These are phyloP conservation scores for Pseudogymnoascus sp. DNA, from an alignment of 2,329 filamentous ascomycete genomes.

Conservation along the genomic window DNA sequence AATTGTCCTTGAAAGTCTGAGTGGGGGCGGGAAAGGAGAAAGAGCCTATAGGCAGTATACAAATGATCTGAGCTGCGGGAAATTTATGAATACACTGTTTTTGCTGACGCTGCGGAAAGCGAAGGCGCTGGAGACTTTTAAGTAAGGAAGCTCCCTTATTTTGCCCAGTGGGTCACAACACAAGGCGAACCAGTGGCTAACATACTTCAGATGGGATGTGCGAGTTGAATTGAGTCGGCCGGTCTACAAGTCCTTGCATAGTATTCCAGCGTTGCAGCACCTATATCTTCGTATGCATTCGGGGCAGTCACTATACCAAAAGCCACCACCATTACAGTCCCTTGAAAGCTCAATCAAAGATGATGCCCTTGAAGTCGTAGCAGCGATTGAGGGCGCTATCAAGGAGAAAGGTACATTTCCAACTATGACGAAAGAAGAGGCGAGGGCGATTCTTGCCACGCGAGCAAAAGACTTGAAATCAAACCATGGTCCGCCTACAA, in stretches of 20 bases:
- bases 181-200: conserved; percentile 2
- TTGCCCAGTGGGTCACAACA: background rate
- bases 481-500: conserved; percentile 40
- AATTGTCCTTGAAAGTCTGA: conserved; percentile 49
- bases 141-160: conserved; percentile 32
- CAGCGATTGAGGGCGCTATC: background rate
- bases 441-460: background rate
- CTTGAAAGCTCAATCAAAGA: background rate
- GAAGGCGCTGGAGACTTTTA: conserved; percentile 47
- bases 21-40: conserved; percentile 45
- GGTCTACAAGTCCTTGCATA: conserved; percentile 50
- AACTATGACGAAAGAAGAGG: background rate
- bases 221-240: conserved; percentile 53
- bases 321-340: conserved; percentile 37
- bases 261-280: conserved; percentile 43
- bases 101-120: conserved; percentile 49
- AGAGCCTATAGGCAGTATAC: conserved; percentile 46
- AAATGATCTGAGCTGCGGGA: conserved; percentile 50
- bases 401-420: background rate
- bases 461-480: background rate
- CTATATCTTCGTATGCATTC: conserved; percentile 53
- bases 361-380: background rate
- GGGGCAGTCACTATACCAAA: conserved; percentile 47
- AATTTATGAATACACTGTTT: conserved; percentile 56
- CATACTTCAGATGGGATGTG: conserved; percentile 49